Percentiles rank a stretch among this genome's conserved stretches.
phyloP scores from a whole-genome alignment of 2,329 filamentous ascomycete species.

The Nothophaeocryptopus gaeumannii region DNA sequence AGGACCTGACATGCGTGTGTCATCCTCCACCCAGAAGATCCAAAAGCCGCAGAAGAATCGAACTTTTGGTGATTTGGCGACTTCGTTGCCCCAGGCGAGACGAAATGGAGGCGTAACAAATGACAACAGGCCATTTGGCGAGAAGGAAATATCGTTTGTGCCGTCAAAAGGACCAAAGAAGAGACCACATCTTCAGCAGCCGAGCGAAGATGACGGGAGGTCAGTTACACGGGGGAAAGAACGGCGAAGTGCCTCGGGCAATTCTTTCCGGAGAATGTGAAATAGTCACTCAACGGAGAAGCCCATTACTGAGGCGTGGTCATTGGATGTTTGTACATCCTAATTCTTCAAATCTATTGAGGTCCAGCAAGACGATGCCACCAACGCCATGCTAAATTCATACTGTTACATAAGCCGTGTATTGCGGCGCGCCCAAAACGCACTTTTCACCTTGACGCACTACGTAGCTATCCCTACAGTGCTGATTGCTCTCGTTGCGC shows the following conservation, averaged over 20 bases:
- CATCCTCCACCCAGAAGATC: conserved; percentile 44
- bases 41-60: conserved; percentile 49
- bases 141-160: conserved; percentile 69
- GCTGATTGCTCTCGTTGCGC: conserved; percentile 40
- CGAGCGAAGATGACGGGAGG: conserved; percentile 31
- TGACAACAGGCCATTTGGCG: conserved; percentile 45
- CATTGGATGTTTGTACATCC: too few species aligned
- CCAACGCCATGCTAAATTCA: conserved; percentile 13
- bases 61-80: conserved; percentile 58
- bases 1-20: conserved; percentile 55
- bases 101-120: conserved; percentile 27
- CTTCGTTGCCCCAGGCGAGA: conserved; percentile 33
- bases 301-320: too few species aligned
- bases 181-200: conserved; percentile 23
- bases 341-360: too few species aligned
- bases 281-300: neutral
- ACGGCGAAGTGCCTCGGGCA: conserved; percentile 71
- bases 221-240: conserved; percentile 37
- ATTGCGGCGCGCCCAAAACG: conserved; percentile 31
- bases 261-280: conserved; percentile 68
- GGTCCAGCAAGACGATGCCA: too few species aligned
- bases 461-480: conserved; percentile 59
- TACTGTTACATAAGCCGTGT: too few species aligned
- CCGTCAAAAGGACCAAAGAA: conserved; percentile 51
- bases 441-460: conserved; percentile 46